These are phyloP conservation scores for Tremellales sp. DNA, from an alignment of 1,284 basidiomycete species.

Conservation along the genomic window DNA sequence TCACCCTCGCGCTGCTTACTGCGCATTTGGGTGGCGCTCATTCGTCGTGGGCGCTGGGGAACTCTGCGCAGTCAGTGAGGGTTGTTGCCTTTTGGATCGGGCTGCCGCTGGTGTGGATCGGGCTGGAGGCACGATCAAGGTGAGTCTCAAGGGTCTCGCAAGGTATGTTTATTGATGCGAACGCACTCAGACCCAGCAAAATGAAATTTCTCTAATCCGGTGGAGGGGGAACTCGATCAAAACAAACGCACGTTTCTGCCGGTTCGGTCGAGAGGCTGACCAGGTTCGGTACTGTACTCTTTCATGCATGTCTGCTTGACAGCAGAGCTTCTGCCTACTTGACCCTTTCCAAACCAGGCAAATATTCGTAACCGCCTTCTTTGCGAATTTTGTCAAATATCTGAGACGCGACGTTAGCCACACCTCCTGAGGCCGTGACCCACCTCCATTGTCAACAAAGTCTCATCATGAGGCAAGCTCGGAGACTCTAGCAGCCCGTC, in stretches of 20 bases:
- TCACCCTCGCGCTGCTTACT: slow-evolving; percentile 34
- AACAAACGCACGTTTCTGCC: no score
- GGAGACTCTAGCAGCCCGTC: slow-evolving; percentile 40
- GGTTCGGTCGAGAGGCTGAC: no score
- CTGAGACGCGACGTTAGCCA: slow-evolving; percentile 10
- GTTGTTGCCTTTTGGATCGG: slow-evolving; percentile 39
- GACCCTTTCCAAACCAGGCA: slow-evolving; percentile 42
- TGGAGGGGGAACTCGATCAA: no score
- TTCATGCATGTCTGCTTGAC: no score
- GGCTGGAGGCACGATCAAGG: slow-evolving; percentile 31
- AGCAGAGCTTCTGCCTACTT: no score
- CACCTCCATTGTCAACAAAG: slow-evolving; percentile 42
- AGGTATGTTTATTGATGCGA: no score
- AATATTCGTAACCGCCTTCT: slow-evolving; percentile 42
- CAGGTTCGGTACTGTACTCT: no score
- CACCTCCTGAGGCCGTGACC: slow-evolving; percentile 6
- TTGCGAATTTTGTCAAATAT: slow-evolving; percentile 45
- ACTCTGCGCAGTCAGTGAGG: slow-evolving; percentile 13
- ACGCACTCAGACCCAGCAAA: no score
- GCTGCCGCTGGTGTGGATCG: slow-evolving; percentile 33
- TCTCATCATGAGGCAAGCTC: slow-evolving; percentile 40
- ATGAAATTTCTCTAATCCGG: no score
- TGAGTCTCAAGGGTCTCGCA: no score
- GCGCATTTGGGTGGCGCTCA: slow-evolving; percentile 41
- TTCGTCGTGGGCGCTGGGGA: slow-evolving; percentile 31